Evolutionary conservation across 2,329 filamentous ascomycete genomes (phyloP), one percentile per base, ranked within the genome.

Genomic region (Aspergillus brasiliensis): DNA sequence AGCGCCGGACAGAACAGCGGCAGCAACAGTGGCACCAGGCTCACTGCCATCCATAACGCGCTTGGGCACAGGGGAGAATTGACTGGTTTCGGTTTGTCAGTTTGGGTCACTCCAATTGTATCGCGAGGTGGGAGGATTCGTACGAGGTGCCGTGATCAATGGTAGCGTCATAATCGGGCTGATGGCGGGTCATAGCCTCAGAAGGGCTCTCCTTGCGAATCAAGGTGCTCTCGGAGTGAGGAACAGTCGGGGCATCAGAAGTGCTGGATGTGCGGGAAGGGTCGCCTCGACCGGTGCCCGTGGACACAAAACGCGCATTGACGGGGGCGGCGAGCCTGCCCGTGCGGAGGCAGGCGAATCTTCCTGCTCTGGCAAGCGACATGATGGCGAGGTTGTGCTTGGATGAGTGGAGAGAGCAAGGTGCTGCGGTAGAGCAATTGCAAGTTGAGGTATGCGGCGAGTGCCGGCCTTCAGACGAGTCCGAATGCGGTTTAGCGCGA

Each of bases 121-220:
- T 13, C 10, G 54, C 38, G 17, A 27, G 23, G 34, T 13, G 53
- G 42, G 40, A 55, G 65, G 38, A 13, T 8, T 71, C 89, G 75
- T 85, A 97, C 93, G 93, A 97, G 66, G 92, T 96, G 64, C 91
- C 91, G 79, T 92, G 93, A 79, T 98, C 94, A 69, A 91, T 84
- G 53, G 88, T 88, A 46, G 89, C 89, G 66, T 85, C 84, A 76
- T 96, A 97, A 75, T 97, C 89, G 62, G 91, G 92, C 69, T 90
- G 84, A 75, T 95, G 91, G 67, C 81, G 82, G 66, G 82, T 75
- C 72, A 81, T 78, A 62, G 79, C 82, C 69, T 84, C 78, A 11
- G 76, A 72, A 37, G 84, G 76, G 21, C 72, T 75, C 65, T 86
- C 78, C 66, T 83, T 73, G 61, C 78, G 80, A 67, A 84, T 81